Evolutionary conservation across 352 stramenopile species (phyloP).

Genomic region (Aphanomyces cochlioides): DNA sequence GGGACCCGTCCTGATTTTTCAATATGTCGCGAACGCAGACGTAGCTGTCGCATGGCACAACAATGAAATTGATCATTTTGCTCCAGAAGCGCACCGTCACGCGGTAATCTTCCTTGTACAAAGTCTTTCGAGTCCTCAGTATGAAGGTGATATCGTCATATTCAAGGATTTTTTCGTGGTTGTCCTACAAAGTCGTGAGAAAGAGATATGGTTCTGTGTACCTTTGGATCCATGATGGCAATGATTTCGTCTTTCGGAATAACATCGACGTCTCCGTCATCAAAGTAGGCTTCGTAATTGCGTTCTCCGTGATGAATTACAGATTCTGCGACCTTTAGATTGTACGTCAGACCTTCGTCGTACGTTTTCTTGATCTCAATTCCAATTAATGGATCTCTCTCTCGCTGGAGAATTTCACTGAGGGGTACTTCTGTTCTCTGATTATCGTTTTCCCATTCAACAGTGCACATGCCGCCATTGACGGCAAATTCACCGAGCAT

Average conservation of each 20-base stretch:
- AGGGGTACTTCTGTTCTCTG: background rate
- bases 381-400: constrained; percentile 3
- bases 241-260: constrained; percentile 18
- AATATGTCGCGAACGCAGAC: constrained; percentile 19
- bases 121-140: no score
- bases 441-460: background rate
- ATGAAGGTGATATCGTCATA: no score
- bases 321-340: constrained; percentile 2
- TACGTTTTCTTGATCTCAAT: constrained; percentile 22
- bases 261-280: constrained; percentile 25
- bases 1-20: constrained; percentile 1
- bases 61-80: constrained; percentile 1
- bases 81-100: constrained; percentile 11
- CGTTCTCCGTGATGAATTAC: background rate
- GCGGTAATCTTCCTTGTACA: no score
- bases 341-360: constrained; percentile 19
- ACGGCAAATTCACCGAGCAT: background rate
- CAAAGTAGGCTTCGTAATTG: constrained; percentile 18
- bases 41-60: constrained; percentile 2
- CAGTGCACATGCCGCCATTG: background rate
- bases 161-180: no score
- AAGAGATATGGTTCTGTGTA: background rate
- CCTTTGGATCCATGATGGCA: background rate
- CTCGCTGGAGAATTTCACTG: background rate
- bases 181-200: background rate